Conservation (phyloP, 2,329 filamentous ascomycete species). For the Colletotrichum sp. region DNA sequence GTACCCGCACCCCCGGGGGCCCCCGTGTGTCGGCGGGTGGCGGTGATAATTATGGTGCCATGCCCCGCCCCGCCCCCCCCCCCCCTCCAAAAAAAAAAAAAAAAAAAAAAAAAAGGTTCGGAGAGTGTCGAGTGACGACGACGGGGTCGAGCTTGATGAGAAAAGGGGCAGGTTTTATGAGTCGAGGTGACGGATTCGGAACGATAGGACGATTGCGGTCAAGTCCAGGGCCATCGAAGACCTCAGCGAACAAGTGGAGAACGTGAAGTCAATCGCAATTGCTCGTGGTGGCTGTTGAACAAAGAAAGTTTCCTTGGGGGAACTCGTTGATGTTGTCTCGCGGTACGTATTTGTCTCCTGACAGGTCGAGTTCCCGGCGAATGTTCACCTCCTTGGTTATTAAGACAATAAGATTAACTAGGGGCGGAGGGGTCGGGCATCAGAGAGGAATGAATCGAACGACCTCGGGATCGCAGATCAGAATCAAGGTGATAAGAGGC, state of each 20-base stretch:
- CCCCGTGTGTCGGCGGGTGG: too few species aligned
- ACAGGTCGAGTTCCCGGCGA: neutral
- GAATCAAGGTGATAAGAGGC: neutral
- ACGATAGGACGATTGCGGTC: conserved; percentile 1
- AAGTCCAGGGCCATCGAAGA: neutral
- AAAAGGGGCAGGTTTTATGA: neutral
- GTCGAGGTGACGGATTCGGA: conserved; percentile 3
- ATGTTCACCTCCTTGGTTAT: neutral
- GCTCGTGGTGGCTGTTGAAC: neutral
- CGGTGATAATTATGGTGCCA: too few species aligned
- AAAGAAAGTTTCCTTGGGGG: neutral
- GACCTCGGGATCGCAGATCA: neutral
- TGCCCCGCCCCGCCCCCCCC: too few species aligned
- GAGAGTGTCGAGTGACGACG: neutral
- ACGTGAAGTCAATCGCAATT: neutral
- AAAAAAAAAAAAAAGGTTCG: neutral
- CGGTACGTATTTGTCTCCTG: neutral
- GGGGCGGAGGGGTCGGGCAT: neutral
- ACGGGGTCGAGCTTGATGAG: neutral
- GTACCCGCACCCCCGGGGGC: too few species aligned
- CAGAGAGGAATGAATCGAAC: neutral
- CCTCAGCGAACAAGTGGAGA: conserved; percentile 9
- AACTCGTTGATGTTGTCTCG: neutral
- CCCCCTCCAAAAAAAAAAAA: too few species aligned
- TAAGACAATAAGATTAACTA: neutral